These are phyloP conservation scores for Pythium coloratum DNA, from an alignment of 352 stramenopile genomes.

Conservation along the genomic window DNA sequence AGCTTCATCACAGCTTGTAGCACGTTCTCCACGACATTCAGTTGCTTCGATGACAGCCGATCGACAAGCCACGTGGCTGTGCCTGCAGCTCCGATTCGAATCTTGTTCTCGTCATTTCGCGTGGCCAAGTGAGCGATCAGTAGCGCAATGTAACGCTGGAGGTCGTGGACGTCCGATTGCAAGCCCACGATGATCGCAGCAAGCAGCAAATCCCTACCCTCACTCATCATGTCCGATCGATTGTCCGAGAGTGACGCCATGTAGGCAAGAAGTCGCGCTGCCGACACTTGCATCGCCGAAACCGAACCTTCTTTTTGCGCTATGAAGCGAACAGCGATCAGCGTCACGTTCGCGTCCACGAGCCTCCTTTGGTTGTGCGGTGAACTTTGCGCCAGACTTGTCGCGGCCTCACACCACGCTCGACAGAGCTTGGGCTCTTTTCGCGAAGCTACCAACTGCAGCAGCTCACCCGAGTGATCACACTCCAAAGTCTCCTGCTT, in stretches of 20 bases:
- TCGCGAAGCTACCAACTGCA: conserved; percentile 26
- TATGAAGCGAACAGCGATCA: conserved; percentile 41
- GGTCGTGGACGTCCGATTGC: conserved; percentile 50
- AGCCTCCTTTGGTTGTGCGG: conserved; percentile 53
- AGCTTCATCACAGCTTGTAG: conserved; percentile 66
- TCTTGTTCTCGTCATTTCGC: conserved; percentile 63
- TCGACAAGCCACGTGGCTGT: conserved; percentile 48
- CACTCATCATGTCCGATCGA: conserved; percentile 39
- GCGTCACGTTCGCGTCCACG: conserved; percentile 27
- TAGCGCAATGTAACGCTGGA: conserved; percentile 61
- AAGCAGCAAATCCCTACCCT: conserved; percentile 42
- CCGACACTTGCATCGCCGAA: conserved; percentile 32
- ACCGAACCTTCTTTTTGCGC: conserved; percentile 1
- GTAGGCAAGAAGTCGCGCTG: conserved; percentile 46
- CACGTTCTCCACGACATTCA: conserved; percentile 71
- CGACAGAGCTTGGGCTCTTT: conserved; percentile 38
- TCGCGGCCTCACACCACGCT: conserved; percentile 48
- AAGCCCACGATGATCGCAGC: conserved; percentile 37
- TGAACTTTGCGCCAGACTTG: conserved; percentile 40
- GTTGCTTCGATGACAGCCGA: conserved; percentile 64
- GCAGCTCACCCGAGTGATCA: conserved; percentile 39
- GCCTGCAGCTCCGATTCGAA: conserved; percentile 50
- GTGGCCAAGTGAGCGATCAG: conserved; percentile 59
- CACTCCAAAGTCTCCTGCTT: conserved; percentile 69
- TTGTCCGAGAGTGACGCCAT: conserved; percentile 52